Evolutionary conservation across 2,329 filamentous ascomycete species (phyloP), one percentile per base, ranked within the genome.

Genomic region (Pseudogymnoascus sp.): DNA sequence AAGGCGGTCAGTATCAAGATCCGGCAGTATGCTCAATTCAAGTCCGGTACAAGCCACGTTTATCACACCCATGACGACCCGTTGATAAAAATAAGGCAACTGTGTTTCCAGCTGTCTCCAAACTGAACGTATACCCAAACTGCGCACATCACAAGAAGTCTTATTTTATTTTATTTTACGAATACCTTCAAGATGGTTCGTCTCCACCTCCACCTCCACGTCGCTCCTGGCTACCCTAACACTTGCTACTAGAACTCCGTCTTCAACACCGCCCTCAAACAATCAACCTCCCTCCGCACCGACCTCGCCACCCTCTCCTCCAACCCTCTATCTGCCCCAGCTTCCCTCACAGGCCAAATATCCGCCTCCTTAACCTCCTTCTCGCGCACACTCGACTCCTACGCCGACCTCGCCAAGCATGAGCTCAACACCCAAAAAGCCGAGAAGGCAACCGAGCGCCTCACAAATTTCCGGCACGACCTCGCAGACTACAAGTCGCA

Each of bases 401-500:
- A 99, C 79, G 85, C 89, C 70, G 83, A 83, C 62, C 85, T 96
- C 31, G 89, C 92, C 1, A 90, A 90, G 67, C 90, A 93, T 70
- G 94, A 99, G 75, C 85, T 96, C 33, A 92, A 96, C 63, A 83
- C 89, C 4, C 88, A 90, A 64, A 99, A 97, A 77, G 90, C 96
- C 69, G 88, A 94, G 64, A 96, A 97, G 72, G 94, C 93, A 0
- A 81, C 85, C 66, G 91, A 95, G 72, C 85, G 94, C 49, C 82
- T 96, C 63, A 89, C 90, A 74, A 91, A 86, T 69, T 99, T 99
- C 76, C 87, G 91, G 63, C 76, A 82, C 45, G 93, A 97, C 72
- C 83, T 97, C 2, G 77, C 86, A 60, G 90, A 92, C 62, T 96
- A 92, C 73, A 84, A 91, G 37, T 76, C 84, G 21, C 87, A 90